phyloP scores from a whole-genome alignment of 805 yeast species.

The Starmerella davenportii region DNA sequence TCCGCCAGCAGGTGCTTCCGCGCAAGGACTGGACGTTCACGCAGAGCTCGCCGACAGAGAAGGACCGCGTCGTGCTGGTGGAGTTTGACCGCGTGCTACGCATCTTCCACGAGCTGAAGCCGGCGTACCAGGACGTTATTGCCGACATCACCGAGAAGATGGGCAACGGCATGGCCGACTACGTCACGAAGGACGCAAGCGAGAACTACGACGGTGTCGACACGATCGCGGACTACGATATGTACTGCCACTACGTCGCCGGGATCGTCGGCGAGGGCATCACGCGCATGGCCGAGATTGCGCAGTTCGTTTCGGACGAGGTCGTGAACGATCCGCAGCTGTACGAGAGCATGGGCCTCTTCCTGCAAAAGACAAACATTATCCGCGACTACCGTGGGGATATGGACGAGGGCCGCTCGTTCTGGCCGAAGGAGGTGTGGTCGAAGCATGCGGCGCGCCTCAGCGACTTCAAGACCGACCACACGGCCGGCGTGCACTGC shows the following conservation, averaged over 20 bases:
- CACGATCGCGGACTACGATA: constrained; percentile 65
- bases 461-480: constrained; percentile 35
- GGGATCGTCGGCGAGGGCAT: constrained; percentile 95
- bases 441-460: constrained; percentile 48
- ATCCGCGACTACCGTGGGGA: constrained; percentile 92
- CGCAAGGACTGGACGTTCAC: constrained; percentile 63
- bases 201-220: constrained; percentile 64
- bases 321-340: constrained; percentile 37
- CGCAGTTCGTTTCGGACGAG: constrained; percentile 44
- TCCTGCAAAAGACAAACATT: constrained; percentile 88
- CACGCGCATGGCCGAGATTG: constrained; percentile 62
- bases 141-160: constrained; percentile 60
- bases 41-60: constrained; percentile 53
- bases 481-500: constrained; percentile 43
- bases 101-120: constrained; percentile 56
- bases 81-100: constrained; percentile 52
- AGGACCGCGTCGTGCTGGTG: constrained; percentile 64
- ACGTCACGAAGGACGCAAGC: constrained; percentile 43
- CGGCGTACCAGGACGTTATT: constrained; percentile 61
- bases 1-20: constrained; percentile 40
- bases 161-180: constrained; percentile 98
- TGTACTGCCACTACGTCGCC: constrained; percentile 93
- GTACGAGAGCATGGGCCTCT: constrained; percentile 80
- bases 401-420: constrained; percentile 73
- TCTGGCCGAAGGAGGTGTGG: constrained; percentile 96